Evolutionary conservation across 805 yeast genomes (phyloP), one percentile per base, ranked within the genome.

Genomic region (Zygoascus biomembranicola): DNA sequence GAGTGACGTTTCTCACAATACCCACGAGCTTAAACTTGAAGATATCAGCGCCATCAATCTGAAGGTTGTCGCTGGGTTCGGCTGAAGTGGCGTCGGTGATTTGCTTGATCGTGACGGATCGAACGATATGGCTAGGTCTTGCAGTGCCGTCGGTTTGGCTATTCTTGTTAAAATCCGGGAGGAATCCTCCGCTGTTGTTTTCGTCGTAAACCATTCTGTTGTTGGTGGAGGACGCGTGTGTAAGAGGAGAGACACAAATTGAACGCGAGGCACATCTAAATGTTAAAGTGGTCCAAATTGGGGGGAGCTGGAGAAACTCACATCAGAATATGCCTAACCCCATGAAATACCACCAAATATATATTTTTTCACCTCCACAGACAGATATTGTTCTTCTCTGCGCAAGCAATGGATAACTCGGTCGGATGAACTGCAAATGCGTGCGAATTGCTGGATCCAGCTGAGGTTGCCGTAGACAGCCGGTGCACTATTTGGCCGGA

Each of bases 41-140:
- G 31, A 81, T 69, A n/a, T 76, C 78, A 39, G 78, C 76, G 49
- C 78, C 81, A 60, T 80, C 78, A 49, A 81, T 69, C 44, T 64
- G 67, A 59, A 74, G 77, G 18, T 79, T 79, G 26, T 79, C 80
- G 63, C 81, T 87, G 13, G 78, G 80, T 14, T 73, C 72, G 3
- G 73, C 70, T 54, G 78, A 81, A 10, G 71, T 62, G 4, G 83
- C 76, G 52, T 78, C 81, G 57, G 72, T 70, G 49, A 83, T 67
- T 67, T 82, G 87, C 62, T 80, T 80, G 62, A 85, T 75, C 9
- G 89, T 83, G 16, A 84, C 84, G 0, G 90, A 85, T 10, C 73
- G 62, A 18, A 63, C 59, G 18, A 51, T 50, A 52, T 50, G 49
- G 10, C 43, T 31, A 4, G 31, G 37, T 20, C 47, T 20, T 2